These are phyloP conservation scores for Sabuloglossum arenarium DNA, from an alignment of 495 filamentous ascomycete species.

Conservation along the genomic window DNA sequence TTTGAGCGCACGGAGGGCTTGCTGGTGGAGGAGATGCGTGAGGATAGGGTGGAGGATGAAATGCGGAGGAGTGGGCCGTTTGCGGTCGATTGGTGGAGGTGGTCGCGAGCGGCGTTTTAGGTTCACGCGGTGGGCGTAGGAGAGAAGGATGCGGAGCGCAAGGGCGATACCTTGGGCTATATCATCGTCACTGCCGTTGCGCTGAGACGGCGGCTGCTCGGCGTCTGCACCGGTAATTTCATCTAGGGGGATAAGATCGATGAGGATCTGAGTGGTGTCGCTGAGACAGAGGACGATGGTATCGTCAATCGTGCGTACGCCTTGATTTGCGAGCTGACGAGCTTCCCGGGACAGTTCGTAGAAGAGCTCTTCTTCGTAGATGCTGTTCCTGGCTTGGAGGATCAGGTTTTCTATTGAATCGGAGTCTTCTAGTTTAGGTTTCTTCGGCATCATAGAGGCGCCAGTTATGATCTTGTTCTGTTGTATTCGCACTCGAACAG, in stretches of 20 bases:
- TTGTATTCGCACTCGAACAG: conserved; percentile 37
- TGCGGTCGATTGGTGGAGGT: conserved; percentile 31
- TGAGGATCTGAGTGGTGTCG: conserved; percentile 21
- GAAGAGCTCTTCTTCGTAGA: conserved; percentile 88
- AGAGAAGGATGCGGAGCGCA: conserved; percentile 47
- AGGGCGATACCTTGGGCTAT: conserved; percentile 35
- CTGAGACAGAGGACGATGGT: conserved; percentile 7
- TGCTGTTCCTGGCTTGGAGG: conserved; percentile 61
- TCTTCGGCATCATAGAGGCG: conserved; percentile 23
- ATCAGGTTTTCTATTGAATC: conserved; percentile 38
- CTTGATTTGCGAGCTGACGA: conserved; percentile 38
- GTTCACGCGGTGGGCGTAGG: conserved; percentile 48
- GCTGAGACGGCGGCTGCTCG: conserved; percentile 4
- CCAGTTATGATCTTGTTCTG: conserved; percentile 26
- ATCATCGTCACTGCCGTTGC: background rate
- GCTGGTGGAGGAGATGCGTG: conserved; percentile 38
- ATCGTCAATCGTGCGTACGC: conserved; percentile 29
- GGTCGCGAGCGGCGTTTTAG: conserved; percentile 37
- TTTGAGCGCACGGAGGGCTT: background rate
- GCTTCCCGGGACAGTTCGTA: conserved; percentile 74
- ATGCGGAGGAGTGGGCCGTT: conserved; percentile 28
- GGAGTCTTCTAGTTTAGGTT: conserved; percentile 15
- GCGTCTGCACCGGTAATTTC: conserved; percentile 5
- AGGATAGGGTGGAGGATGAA: conserved; percentile 43
- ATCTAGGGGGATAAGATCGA: conserved; percentile 45